Percentiles rank a stretch among this genome's conserved stretches.
phyloP scores from a whole-genome alignment of 164 flowering plant genomes.

The Magnolia sinica region DNA sequence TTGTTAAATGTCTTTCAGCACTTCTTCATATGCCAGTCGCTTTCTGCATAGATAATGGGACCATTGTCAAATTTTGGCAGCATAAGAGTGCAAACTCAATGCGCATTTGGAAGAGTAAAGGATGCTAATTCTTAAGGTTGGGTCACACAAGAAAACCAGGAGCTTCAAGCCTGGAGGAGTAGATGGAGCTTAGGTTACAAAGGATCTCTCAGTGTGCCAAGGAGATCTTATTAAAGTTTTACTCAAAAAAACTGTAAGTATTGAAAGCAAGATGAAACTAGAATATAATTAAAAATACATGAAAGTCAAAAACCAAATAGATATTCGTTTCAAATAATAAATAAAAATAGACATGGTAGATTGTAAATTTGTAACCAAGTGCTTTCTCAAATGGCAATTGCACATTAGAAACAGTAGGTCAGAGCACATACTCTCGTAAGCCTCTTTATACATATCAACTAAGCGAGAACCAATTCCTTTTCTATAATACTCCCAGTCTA shows the following conservation, averaged over 20 bases:
- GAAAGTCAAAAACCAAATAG: not conserved
- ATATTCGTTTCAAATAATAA: not conserved
- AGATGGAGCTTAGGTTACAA: not conserved
- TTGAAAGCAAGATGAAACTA: not conserved
- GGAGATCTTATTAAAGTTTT: not conserved
- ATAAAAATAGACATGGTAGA: not conserved
- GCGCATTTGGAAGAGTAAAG: too few relatives aligned
- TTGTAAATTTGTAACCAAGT: not conserved
- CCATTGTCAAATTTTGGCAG: too few relatives aligned
- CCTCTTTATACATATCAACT: slow-evolving; percentile 95
- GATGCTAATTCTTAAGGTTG: too few relatives aligned
- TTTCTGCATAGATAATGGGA: too few relatives aligned
- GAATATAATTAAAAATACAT: not conserved
- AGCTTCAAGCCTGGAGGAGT: not conserved
- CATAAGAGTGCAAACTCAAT: too few relatives aligned
- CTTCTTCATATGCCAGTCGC: too few relatives aligned
- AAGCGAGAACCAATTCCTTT: slow-evolving; percentile 85
- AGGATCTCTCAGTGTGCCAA: not conserved
- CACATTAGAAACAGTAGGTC: not conserved
- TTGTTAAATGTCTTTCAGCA: too few relatives aligned
- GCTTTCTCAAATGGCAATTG: not conserved
- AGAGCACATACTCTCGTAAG: slow-evolving; percentile 72
- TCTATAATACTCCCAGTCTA: slow-evolving; percentile 96
- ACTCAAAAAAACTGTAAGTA: not conserved
- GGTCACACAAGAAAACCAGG: too few relatives aligned